Evolutionary conservation across 2,329 filamentous ascomycete genomes (phyloP).

Genomic region (Parasarocladium wereldwijsianum): DNA sequence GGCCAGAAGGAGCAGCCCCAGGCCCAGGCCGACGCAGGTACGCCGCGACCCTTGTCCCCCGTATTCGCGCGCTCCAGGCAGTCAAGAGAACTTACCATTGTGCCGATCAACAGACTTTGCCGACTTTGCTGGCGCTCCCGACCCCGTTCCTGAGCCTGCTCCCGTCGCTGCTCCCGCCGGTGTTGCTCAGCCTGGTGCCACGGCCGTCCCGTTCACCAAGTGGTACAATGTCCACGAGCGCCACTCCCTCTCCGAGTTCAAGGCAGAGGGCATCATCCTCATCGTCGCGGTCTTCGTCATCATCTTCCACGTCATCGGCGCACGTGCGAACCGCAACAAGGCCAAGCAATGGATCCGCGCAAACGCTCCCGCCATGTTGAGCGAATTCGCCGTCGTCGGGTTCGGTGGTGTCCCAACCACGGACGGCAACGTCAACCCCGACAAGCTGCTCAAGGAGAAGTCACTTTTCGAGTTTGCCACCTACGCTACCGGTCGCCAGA

Average conservation of each 20-base stretch:
- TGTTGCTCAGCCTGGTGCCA: constrained; percentile 29
- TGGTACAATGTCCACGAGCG: constrained; percentile 98
- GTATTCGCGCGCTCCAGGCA: background rate
- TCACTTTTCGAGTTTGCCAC: constrained; percentile 72
- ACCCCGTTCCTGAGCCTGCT: constrained; percentile 40
- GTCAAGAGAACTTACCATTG: background rate
- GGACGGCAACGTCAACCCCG: constrained; percentile 24
- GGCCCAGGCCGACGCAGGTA: constrained; percentile 49
- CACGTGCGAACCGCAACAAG: constrained; percentile 63
- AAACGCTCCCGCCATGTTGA: constrained; percentile 55
- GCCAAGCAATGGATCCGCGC: constrained; percentile 68
- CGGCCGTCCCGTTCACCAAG: constrained; percentile 60
- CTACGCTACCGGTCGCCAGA: constrained; percentile 85
- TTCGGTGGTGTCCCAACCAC: constrained; percentile 46
- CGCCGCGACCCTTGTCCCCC: constrained; percentile 13
- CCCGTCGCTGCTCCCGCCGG: constrained; percentile 30
- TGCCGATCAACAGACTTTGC: constrained; percentile 62
- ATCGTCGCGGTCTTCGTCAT: constrained; percentile 61
- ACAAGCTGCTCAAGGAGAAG: constrained; percentile 62
- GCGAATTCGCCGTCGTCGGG: constrained; percentile 79
- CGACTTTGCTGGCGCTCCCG: constrained; percentile 73
- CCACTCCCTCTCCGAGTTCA: constrained; percentile 70
- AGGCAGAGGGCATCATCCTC: constrained; percentile 71
- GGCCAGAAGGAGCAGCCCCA: constrained; percentile 36
- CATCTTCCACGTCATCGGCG: constrained; percentile 67